Conservation (phyloP, 345 rosid species). For the Hibiscus tridactylites region DNA sequence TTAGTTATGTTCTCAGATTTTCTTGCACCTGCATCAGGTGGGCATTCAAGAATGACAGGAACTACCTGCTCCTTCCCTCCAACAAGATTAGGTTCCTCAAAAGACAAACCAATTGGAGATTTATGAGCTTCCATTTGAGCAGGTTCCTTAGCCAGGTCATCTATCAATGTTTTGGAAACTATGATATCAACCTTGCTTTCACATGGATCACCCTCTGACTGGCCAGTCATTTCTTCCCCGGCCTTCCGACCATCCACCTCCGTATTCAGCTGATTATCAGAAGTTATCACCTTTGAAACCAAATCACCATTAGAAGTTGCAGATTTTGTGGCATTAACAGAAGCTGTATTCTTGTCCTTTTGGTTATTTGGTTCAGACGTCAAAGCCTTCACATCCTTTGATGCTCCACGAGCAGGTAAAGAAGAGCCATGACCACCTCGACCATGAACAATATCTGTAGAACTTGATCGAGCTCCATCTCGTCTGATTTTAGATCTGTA, state of each 20-base stretch:
- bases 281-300: conserved; percentile 31
- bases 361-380: conserved; percentile 46
- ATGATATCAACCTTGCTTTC: conserved; percentile 33
- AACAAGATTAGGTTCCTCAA: conserved; percentile 29
- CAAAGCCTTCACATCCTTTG: conserved; percentile 48
- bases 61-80: conserved; percentile 32
- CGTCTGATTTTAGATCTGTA: conserved; percentile 80
- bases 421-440: conserved; percentile 67
- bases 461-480: conserved; percentile 71
- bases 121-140: conserved; percentile 25
- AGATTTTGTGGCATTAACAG: conserved; percentile 35
- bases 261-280: conserved; percentile 33
- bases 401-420: conserved; percentile 38
- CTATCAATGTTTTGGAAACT: neutral
- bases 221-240: conserved; percentile 26
- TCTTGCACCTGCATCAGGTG: conserved; percentile 27
- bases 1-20: conserved; percentile 30
- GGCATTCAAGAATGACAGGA: conserved; percentile 33
- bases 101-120: conserved; percentile 25
- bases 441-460: conserved; percentile 58
- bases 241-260: conserved; percentile 40
- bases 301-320: conserved; percentile 51
- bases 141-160: conserved; percentile 15
- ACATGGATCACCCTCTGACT: conserved; percentile 25
- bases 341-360: conserved; percentile 45